A percentile compares a stretch with the other conserved stretches of the same genome.
phyloP scores from a whole-genome alignment of 352 stramenopile species.

The Globisporangium cystogenes region DNA sequence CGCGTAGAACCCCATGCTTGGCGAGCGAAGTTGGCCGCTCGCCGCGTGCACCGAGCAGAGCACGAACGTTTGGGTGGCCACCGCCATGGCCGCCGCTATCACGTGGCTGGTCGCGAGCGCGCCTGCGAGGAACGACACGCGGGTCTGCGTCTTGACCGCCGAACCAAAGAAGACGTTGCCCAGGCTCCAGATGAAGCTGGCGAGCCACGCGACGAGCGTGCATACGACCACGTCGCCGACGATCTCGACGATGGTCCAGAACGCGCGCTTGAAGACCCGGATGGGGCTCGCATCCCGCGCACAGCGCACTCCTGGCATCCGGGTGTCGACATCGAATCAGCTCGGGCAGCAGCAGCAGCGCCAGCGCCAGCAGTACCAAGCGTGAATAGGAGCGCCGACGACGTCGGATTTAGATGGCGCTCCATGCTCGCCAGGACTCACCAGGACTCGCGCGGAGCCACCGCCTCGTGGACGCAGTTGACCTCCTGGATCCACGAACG shows the following conservation, averaged over 20 bases:
- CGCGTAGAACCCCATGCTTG: neutral
- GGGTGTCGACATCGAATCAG: too few relatives aligned
- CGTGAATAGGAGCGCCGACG: too few relatives aligned
- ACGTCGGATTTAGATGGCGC: too few relatives aligned
- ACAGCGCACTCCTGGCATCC: neutral
- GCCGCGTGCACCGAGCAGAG: conserved; percentile 1
- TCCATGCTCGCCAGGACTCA: too few relatives aligned
- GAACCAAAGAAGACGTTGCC: conserved; percentile 17
- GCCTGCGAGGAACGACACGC: conserved; percentile 16
- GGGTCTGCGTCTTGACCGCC: conserved; percentile 17
- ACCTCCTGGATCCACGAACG: too few relatives aligned
- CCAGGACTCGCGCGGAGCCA: too few relatives aligned
- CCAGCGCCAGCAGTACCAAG: too few relatives aligned
- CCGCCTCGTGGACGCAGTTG: too few relatives aligned
- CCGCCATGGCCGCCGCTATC: neutral
- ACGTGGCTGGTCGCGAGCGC: neutral
- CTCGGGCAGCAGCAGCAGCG: too few relatives aligned
- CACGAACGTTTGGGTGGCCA: neutral
- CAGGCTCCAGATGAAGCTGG: conserved; percentile 18
- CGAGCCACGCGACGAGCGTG: conserved; percentile 14
- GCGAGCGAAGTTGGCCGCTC: neutral
- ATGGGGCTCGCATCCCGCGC: neutral
- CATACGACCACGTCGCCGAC: conserved; percentile 20
- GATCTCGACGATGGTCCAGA: conserved; percentile 9
- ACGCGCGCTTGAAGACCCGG: neutral